phyloP scores from a whole-genome alignment of 768 basidiomycete species.

The Pilatotrama ljubarskyi region DNA sequence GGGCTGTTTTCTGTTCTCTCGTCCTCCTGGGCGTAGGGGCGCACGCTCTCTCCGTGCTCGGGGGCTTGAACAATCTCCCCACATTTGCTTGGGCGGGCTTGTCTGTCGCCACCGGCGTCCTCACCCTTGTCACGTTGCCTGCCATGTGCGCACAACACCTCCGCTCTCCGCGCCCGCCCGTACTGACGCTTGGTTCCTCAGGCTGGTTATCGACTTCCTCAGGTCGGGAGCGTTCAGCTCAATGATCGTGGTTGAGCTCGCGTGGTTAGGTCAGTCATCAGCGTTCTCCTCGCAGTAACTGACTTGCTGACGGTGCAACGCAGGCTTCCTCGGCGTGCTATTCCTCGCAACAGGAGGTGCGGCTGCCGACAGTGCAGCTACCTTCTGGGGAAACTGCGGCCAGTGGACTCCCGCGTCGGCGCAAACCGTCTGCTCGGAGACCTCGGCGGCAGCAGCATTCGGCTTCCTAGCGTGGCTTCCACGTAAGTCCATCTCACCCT shows the following conservation, averaged over 20 bases:
- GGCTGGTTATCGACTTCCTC: conserved; percentile 29
- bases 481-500: conserved; percentile 14
- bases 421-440: conserved; percentile 25
- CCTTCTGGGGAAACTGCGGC: conserved; percentile 10
- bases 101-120: conserved; percentile 26
- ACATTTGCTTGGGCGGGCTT: conserved; percentile 23
- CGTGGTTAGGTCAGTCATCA: conserved; percentile 22
- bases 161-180: not conserved
- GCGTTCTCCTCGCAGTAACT: not conserved
- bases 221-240: conserved; percentile 32
- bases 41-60: conserved; percentile 8
- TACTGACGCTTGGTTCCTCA: not conserved
- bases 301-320: too few relatives aligned
- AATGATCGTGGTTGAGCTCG: conserved; percentile 33
- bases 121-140: conserved; percentile 21
- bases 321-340: conserved; percentile 31
- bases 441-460: conserved; percentile 30
- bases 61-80: not conserved
- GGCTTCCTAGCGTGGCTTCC: conserved; percentile 28
- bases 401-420: conserved; percentile 4
- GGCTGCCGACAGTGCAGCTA: conserved; percentile 17
- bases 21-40: conserved; percentile 20
- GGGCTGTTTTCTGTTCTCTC: conserved; percentile 12
- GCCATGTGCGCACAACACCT: conserved; percentile 20
- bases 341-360: conserved; percentile 31